Evolutionary conservation across 78 protist genomes (phyloP), one percentile per base, ranked within the genome.

Genomic region (Dictyostelium brefeldianum): DNA sequence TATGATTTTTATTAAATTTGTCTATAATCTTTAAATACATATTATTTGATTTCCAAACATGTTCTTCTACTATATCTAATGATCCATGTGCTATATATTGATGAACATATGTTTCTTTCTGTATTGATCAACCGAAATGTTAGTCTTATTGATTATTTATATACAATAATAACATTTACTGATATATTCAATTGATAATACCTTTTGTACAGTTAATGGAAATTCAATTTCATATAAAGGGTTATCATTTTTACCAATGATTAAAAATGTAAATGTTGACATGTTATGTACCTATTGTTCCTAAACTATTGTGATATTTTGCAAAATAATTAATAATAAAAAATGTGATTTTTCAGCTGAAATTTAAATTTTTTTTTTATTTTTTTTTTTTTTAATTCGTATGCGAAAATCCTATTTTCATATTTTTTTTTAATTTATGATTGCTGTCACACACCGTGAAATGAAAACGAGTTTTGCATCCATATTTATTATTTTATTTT

Each of bases 191-290:
- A 36, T 3, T 36, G 43, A 36, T 36, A 1, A 51, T 51, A 51
- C 56, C 56, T 69, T 81, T 81, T 83, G 36, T 36, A n/a, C 73
- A 73, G 9, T 51, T 27, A 18, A 15, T 20, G 91, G 91, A 46
- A 83, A 73, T 65, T 83, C 91, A 12, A 83, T 53, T 47, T 83
- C 91, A 57, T 83, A 83, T 56, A 83, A 25, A 17, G 91, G 91
- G 48, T 83, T 83, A 83, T 83, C 91, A 73, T 83, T 83, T 62
- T 83, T 83, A 5, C 91, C 91, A 54, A 83, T 83, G 15, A 83
- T 73, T 25, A 83, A 22, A 74, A 83, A 83, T 54, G 91, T 83
- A 74, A 71, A 83, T 22, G 22, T 70, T 17, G 78, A 70, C 78
- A 70, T 70, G 4, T 8, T 62, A n/a, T n/a, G n/a, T n/a, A n/a